Conservation (phyloP, 2,329 filamentous ascomycete species). For the Tolypocladium tropicale region DNA sequence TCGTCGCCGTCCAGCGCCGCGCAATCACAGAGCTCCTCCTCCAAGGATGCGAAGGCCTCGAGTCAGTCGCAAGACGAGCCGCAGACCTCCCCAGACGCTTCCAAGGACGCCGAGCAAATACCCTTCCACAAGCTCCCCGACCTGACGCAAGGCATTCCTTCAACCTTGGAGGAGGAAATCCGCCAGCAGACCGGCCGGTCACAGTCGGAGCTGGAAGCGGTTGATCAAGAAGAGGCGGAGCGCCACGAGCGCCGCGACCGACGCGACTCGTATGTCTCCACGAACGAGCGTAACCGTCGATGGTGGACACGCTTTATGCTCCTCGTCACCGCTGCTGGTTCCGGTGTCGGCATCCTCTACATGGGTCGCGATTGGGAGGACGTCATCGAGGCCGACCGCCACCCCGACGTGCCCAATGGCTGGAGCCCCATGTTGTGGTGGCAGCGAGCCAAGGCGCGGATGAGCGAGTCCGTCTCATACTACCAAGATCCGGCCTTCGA, state of each 20-base stretch:
- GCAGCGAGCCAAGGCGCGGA: slow-evolving; percentile 65
- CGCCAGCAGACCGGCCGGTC: slow-evolving; percentile 27
- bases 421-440: slow-evolving; percentile 71
- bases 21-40: background rate
- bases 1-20: background rate
- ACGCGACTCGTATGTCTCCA: slow-evolving; percentile 73
- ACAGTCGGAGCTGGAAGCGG: slow-evolving; percentile 19
- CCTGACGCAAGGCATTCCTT: slow-evolving; percentile 88
- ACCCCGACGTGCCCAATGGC: slow-evolving; percentile 67
- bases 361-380: slow-evolving; percentile 86
- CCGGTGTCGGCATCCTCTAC: slow-evolving; percentile 54
- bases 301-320: slow-evolving; percentile 69
- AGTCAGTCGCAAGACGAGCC: slow-evolving; percentile 5
- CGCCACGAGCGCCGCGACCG: slow-evolving; percentile 33
- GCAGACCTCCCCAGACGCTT: background rate
- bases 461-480: slow-evolving; percentile 70
- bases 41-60: slow-evolving; percentile 4
- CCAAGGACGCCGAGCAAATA: slow-evolving; percentile 28
- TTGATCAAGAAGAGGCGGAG: slow-evolving; percentile 25
- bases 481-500: slow-evolving; percentile 94
- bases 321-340: slow-evolving; percentile 43
- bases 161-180: slow-evolving; percentile 74
- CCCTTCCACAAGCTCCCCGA: slow-evolving; percentile 69
- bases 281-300: slow-evolving; percentile 72
- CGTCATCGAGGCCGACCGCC: slow-evolving; percentile 58